These are phyloP conservation scores for Sporothrix luriei DNA, from an alignment of 2,329 filamentous ascomycete genomes.

Conservation along the genomic window DNA sequence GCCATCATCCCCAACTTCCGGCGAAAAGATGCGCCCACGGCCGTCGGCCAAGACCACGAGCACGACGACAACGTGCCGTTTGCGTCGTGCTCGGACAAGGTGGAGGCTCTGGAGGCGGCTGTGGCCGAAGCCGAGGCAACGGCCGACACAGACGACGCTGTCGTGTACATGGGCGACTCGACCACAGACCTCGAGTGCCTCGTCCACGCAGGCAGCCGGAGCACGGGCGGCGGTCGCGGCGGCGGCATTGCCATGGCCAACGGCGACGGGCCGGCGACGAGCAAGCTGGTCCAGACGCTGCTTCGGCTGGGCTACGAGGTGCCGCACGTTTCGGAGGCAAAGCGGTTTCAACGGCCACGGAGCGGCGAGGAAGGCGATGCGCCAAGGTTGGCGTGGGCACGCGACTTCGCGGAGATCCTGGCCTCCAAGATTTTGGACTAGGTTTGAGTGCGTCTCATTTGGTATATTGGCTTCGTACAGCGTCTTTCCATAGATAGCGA, in stretches of 20 bases:
- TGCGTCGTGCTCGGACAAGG: slow-evolving; percentile 53
- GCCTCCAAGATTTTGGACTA: slow-evolving; percentile 32
- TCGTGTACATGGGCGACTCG: slow-evolving; percentile 62
- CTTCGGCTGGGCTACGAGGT: slow-evolving; percentile 46
- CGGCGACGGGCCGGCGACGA: slow-evolving; percentile 32
- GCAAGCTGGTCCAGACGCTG: slow-evolving; percentile 45
- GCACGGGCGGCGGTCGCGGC: slow-evolving; percentile 37
- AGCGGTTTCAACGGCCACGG: not conserved
- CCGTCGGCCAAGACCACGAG: slow-evolving; percentile 32
- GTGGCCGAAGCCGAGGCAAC: slow-evolving; percentile 35
- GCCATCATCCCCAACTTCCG: slow-evolving; percentile 46
- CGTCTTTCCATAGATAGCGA: not conserved
- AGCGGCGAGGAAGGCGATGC: not conserved
- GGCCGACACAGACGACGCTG: not conserved
- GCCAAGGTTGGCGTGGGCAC: slow-evolving; percentile 47
- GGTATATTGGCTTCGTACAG: not conserved
- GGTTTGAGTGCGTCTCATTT: not conserved
- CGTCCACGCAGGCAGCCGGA: slow-evolving; percentile 37
- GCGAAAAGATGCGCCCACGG: slow-evolving; percentile 38
- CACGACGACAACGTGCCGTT: slow-evolving; percentile 34
- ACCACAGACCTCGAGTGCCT: slow-evolving; percentile 60
- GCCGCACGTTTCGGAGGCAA: slow-evolving; percentile 43
- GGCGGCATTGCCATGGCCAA: slow-evolving; percentile 53
- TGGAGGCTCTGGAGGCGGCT: slow-evolving; percentile 46
- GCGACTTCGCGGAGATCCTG: slow-evolving; percentile 50